Percentiles rank a stretch among this genome's conserved stretches.
These are phyloP conservation scores for Boletellus ananiceps DNA, from an alignment of 768 basidiomycete species.

Conservation along the genomic window DNA sequence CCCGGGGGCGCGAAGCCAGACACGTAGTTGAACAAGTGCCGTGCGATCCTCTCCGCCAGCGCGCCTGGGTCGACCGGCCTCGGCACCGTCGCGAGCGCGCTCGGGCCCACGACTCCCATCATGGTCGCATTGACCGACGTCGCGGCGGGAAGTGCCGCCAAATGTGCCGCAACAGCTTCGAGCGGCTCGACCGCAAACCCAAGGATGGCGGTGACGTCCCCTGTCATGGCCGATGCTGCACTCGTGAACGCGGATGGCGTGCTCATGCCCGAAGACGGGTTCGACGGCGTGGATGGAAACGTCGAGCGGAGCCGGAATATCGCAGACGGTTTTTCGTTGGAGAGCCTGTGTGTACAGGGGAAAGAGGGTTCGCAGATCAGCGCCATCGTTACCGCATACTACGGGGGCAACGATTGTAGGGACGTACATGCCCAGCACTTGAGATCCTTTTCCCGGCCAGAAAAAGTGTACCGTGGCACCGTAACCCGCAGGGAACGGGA, in stretches of 20 bases:
- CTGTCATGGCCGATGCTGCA: conserved; percentile 28
- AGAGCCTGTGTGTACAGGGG: conserved; percentile 49
- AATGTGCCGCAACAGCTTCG: conserved; percentile 52
- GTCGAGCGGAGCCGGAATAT: conserved; percentile 78
- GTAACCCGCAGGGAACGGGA: conserved; percentile 79
- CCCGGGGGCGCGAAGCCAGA: conserved; percentile 53
- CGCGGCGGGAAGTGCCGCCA: conserved; percentile 40
- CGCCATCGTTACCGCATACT: not conserved
- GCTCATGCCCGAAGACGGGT: conserved; percentile 28
- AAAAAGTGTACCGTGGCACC: conserved; percentile 82
- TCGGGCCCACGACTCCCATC: conserved; percentile 1
- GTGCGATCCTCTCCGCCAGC: conserved; percentile 38
- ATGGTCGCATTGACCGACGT: conserved; percentile 13
- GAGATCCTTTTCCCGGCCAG: conserved; percentile 85
- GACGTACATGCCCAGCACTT: conserved; percentile 76
- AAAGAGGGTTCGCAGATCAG: not conserved
- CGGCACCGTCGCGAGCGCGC: conserved; percentile 9
- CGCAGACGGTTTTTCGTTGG: conserved; percentile 85
- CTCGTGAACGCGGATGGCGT: conserved; percentile 32
- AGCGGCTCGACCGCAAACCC: conserved; percentile 82
- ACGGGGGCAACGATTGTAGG: not conserved
- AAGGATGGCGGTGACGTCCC: conserved; percentile 65
- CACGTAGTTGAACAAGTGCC: conserved; percentile 72
- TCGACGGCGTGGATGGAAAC: conserved; percentile 36
- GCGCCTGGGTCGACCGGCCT: conserved; percentile 10